Percentiles rank a stretch among this genome's conserved stretches.
These are phyloP conservation scores for Podospora pseudocomata DNA, from an alignment of 495 filamentous ascomycete species.

Conservation along the genomic window DNA sequence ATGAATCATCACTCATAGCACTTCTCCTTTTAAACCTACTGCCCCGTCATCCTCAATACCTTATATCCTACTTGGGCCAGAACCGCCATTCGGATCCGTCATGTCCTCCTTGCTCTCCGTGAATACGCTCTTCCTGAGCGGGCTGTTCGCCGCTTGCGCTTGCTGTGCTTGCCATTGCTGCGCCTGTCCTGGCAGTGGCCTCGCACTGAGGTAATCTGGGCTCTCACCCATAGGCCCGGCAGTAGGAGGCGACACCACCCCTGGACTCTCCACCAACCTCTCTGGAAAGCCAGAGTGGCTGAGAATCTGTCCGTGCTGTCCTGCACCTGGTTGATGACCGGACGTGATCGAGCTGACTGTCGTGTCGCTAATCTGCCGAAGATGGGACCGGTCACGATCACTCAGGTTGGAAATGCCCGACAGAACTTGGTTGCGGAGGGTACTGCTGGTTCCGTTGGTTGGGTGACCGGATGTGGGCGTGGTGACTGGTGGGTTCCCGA, in stretches of 20 bases:
- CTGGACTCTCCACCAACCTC: slow-evolving; percentile 9
- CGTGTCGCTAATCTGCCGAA: slow-evolving; percentile 45
- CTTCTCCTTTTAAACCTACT: neutral
- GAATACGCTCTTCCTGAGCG: slow-evolving; percentile 21
- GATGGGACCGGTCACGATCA: slow-evolving; percentile 41
- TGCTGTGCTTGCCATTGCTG: slow-evolving; percentile 4
- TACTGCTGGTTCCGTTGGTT: slow-evolving; percentile 5
- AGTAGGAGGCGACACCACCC: slow-evolving; percentile 15
- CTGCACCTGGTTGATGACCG: slow-evolving; percentile 3
- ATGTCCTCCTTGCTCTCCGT: slow-evolving; percentile 18
- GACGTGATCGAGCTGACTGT: slow-evolving; percentile 38
- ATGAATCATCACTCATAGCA: neutral
- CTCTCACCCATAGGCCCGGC: slow-evolving; percentile 6
- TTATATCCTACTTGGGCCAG: neutral
- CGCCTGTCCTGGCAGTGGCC: slow-evolving; percentile 8
- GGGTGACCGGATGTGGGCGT: neutral
- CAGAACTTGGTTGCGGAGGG: slow-evolving; percentile 24
- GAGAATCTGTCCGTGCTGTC: neutral
- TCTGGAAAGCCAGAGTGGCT: neutral
- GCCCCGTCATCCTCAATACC: neutral
- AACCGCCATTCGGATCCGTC: neutral
- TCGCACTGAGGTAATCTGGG: slow-evolving; percentile 11
- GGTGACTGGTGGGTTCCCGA: slow-evolving; percentile 17
- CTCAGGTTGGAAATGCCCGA: slow-evolving; percentile 44
- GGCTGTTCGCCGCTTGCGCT: slow-evolving; percentile 10